Evolutionary conservation across 192 early-diverging fungal genomes (phyloP).

Genomic region (Diversispora epigaea): DNA sequence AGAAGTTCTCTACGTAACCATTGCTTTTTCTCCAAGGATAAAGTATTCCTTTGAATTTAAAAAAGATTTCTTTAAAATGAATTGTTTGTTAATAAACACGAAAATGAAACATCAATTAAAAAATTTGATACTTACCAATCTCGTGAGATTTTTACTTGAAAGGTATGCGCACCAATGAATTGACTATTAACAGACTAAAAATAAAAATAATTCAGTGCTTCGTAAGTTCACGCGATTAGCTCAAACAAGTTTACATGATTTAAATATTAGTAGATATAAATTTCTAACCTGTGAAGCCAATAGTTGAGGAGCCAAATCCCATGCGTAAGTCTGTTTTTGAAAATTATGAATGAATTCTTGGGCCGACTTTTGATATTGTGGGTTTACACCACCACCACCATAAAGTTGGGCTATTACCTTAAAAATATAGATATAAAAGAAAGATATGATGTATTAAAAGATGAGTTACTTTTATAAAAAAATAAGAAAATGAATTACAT

Average conservation of each 20-base stretch:
- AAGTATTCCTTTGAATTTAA: conserved; percentile 45
- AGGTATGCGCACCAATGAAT: conserved; percentile 63
- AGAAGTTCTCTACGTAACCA: conserved; percentile 53
- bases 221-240: background rate
- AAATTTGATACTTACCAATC: conserved; percentile 48
- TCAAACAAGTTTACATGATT: background rate
- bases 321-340: conserved; percentile 53
- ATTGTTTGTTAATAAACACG: background rate
- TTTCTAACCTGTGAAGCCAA: conserved; percentile 45
- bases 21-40: conserved; percentile 51
- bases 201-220: background rate
- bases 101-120: background rate
- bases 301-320: conserved; percentile 57
- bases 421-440: background rate
- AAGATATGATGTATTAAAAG: too few species aligned
- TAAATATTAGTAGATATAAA: background rate
- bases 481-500: too few species aligned
- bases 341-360: conserved; percentile 56
- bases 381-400: conserved; percentile 39
- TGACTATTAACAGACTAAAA: conserved; percentile 46
- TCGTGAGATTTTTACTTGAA: conserved; percentile 56
- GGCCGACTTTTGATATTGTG: conserved; percentile 41
- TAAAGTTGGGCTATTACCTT: conserved; percentile 44
- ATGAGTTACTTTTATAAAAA: too few species aligned
- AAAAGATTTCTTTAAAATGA: background rate